Percentiles rank a stretch among this genome's conserved stretches.
Evolutionary conservation across 2,329 filamentous ascomycete genomes (phyloP).

Genomic region (Alternaria arborescens): DNA sequence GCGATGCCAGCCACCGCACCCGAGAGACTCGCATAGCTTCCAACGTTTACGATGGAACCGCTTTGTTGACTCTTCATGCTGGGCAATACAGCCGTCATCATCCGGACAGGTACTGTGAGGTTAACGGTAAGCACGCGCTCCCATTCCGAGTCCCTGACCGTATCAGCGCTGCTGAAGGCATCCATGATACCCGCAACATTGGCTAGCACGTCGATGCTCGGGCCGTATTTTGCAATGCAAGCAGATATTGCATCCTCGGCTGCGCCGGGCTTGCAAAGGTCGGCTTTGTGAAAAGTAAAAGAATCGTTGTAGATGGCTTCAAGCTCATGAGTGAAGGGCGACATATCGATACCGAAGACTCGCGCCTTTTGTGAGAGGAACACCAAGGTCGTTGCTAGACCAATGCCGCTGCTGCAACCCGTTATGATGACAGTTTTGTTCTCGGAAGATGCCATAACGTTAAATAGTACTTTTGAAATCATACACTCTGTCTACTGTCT

Average conservation of each 20-base stretch:
- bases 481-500: neutral
- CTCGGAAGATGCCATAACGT: constrained; percentile 17
- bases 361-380: constrained; percentile 29
- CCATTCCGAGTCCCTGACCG: constrained; percentile 52
- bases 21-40: constrained; percentile 37
- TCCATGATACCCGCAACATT: constrained; percentile 58
- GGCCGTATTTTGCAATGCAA: constrained; percentile 26
- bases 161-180: constrained; percentile 50
- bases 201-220: constrained; percentile 51
- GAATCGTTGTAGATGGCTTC: neutral
- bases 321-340: constrained; percentile 20
- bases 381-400: constrained; percentile 30
- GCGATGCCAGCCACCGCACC: constrained; percentile 55
- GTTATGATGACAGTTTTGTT: constrained; percentile 28
- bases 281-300: constrained; percentile 32
- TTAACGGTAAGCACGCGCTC: constrained; percentile 54
- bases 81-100: constrained; percentile 57
- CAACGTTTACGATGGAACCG: constrained; percentile 56
- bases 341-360: constrained; percentile 39
- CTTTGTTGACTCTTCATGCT: constrained; percentile 52
- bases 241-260: constrained; percentile 24
- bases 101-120: constrained; percentile 54
- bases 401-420: constrained; percentile 37
- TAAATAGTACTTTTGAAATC: neutral
- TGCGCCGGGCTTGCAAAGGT: constrained; percentile 24